phyloP scores from a whole-genome alignment of 2,329 filamentous ascomycete genomes.

The Magnaporthales sp. region DNA sequence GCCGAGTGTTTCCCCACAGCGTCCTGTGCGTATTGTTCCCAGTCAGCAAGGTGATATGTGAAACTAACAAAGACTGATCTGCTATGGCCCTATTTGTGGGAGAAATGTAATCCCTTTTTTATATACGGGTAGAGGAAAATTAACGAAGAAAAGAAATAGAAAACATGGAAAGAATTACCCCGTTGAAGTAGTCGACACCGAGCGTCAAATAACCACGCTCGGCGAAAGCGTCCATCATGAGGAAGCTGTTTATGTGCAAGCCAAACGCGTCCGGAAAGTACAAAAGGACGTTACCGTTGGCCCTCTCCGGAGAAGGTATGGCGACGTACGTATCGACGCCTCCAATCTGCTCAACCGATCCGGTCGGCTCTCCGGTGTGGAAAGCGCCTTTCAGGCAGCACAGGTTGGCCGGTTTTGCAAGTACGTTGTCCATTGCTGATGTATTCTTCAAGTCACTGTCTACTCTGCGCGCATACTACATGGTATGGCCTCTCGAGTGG shows the following conservation, averaged over 20 bases:
- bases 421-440: background rate
- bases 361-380: slow-evolving; percentile 16
- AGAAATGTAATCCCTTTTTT: too few species aligned
- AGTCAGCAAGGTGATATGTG: background rate
- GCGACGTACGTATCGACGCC: slow-evolving; percentile 18
- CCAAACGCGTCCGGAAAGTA: slow-evolving; percentile 14
- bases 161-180: slow-evolving; percentile 6
- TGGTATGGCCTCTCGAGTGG: too few species aligned
- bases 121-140: too few species aligned
- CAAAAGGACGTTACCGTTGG: slow-evolving; percentile 12
- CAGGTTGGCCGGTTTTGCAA: slow-evolving; percentile 14
- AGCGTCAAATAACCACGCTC: slow-evolving; percentile 11
- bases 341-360: slow-evolving; percentile 12
- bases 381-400: slow-evolving; percentile 17
- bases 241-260: slow-evolving; percentile 11
- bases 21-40: slow-evolving; percentile 15
- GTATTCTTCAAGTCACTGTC: background rate
- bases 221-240: slow-evolving; percentile 16
- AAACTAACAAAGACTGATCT: too few species aligned
- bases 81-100: too few species aligned
- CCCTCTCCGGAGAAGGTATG: slow-evolving; percentile 10
- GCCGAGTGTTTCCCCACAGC: slow-evolving; percentile 20
- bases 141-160: too few species aligned
- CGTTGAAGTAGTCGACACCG: slow-evolving; percentile 14
- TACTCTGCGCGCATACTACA: too few species aligned